Conservation (phyloP, 2,329 filamentous ascomycete species). For the Talaromyces sp. region DNA sequence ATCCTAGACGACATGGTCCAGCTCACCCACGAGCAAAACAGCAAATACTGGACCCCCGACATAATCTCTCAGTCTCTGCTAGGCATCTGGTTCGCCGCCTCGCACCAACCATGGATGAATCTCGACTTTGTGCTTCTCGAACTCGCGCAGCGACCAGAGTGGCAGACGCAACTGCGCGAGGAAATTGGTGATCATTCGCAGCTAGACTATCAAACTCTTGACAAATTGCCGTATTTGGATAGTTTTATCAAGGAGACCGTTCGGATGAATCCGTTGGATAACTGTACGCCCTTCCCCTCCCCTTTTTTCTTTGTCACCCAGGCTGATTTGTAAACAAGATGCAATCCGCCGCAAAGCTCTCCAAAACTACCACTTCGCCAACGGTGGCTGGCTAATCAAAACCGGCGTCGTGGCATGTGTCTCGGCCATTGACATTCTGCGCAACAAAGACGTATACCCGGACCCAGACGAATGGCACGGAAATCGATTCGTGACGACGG, state of each 20-base stretch:
- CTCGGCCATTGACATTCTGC: background rate
- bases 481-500: background rate
- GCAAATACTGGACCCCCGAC: background rate
- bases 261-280: background rate
- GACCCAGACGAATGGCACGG: background rate
- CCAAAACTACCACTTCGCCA: background rate
- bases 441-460: background rate
- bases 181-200: background rate
- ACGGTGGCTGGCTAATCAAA: background rate
- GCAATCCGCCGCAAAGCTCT: conserved; percentile 4
- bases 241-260: background rate
- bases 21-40: background rate
- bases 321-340: background rate
- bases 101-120: conserved; percentile 2
- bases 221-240: background rate
- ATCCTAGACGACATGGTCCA: background rate
- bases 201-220: background rate
- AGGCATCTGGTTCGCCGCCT: background rate
- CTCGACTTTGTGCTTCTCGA: background rate
- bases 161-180: background rate
- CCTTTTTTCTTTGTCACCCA: too few species aligned
- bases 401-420: background rate
- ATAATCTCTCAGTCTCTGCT: background rate
- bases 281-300: background rate
- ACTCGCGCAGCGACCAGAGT: background rate